Percentiles rank a stretch among this genome's conserved stretches.
Evolutionary conservation across 140 eudicot species (phyloP).

Genomic region (Erigeron philadelphicus): DNA sequence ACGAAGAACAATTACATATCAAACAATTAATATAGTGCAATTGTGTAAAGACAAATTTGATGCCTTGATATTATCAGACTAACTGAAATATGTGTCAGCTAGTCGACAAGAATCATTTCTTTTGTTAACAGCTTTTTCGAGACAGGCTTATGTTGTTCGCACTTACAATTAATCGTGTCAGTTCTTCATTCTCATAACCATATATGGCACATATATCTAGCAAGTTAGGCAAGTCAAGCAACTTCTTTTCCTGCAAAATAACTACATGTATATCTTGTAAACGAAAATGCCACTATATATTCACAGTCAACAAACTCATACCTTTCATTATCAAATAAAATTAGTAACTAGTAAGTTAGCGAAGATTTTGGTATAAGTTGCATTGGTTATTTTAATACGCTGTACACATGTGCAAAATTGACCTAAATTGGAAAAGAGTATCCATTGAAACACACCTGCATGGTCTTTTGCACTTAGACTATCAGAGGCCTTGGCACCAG

Average conservation of each 20-base stretch:
- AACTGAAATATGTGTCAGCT: background rate
- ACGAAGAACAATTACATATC: background rate
- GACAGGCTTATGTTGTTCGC: too few relatives aligned
- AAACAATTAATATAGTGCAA: background rate
- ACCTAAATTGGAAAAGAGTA: conserved; percentile 1
- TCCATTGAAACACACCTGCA: conserved; percentile 48
- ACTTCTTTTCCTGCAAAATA: conserved; percentile 91
- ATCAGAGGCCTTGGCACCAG: conserved; percentile 79
- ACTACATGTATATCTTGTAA: conserved; percentile 59
- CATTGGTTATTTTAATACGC: background rate
- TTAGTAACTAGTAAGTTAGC: background rate
- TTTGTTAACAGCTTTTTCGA: background rate
- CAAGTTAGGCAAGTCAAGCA: conserved; percentile 86
- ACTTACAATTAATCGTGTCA: conserved; percentile 70
- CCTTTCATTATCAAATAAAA: conserved; percentile 12
- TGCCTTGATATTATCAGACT: background rate
- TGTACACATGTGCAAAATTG: background rate
- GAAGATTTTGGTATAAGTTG: background rate
- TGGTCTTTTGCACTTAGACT: conserved; percentile 74
- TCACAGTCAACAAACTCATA: conserved; percentile 5
- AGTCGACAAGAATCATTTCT: background rate
- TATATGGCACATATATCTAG: conserved; percentile 90
- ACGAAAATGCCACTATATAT: conserved; percentile 28
- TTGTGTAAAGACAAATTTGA: background rate
- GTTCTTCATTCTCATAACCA: conserved; percentile 88